phyloP scores from a whole-genome alignment of 495 filamentous ascomycete species.

The Penicillium psychrofluorescens region DNA sequence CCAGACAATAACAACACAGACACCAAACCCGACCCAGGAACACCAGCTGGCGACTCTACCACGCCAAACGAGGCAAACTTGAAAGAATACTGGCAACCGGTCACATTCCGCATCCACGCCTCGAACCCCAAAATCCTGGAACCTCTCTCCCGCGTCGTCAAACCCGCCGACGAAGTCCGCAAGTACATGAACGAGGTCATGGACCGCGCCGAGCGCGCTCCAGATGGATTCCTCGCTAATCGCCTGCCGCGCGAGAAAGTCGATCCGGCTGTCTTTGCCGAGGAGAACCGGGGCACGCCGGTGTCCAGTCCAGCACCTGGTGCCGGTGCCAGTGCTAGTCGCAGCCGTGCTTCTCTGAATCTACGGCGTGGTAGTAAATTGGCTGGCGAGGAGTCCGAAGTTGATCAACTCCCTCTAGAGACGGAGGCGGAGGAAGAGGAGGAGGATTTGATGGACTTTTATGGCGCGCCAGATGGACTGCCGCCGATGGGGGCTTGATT shows the following conservation, averaged over 20 bases:
- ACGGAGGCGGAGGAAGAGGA: slow-evolving; percentile 25
- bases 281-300: slow-evolving; percentile 9
- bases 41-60: background rate
- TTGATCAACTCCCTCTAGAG: slow-evolving; percentile 14
- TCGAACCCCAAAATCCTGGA: slow-evolving; percentile 58
- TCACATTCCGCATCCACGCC: slow-evolving; percentile 71
- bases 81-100: slow-evolving; percentile 81
- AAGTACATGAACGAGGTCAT: slow-evolving; percentile 82
- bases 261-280: slow-evolving; percentile 17
- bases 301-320: too few relatives aligned
- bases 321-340: too few relatives aligned
- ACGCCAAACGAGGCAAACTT: slow-evolving; percentile 19
- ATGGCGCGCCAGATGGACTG: slow-evolving; percentile 31
- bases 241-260: slow-evolving; percentile 47
- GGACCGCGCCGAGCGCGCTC: slow-evolving; percentile 63
- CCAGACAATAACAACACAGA: background rate
- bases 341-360: slow-evolving; percentile 13
- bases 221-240: slow-evolving; percentile 61
- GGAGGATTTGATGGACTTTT: slow-evolving; percentile 37
- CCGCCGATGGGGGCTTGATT: slow-evolving; percentile 21
- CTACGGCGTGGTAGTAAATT: slow-evolving; percentile 8
- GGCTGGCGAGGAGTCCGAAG: slow-evolving; percentile 31
- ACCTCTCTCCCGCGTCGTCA: slow-evolving; percentile 69
- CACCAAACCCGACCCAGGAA: slow-evolving; percentile 5
- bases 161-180: slow-evolving; percentile 67